Percentiles rank a stretch among this genome's conserved stretches.
Evolutionary conservation across 768 basidiomycete genomes (phyloP).

Genomic region (Tricholomella constricta): DNA sequence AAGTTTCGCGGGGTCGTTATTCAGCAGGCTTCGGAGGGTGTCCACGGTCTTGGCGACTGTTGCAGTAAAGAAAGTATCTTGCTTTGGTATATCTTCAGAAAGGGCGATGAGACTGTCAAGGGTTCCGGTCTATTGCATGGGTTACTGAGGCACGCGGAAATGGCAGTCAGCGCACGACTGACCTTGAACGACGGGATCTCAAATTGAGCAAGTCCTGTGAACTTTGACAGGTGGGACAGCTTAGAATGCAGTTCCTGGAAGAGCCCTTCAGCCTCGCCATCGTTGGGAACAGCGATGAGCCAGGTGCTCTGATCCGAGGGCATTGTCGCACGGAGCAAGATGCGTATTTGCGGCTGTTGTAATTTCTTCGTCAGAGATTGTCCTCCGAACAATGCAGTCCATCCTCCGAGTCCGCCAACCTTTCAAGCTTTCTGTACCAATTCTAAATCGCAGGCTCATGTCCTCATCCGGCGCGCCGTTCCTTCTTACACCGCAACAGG

Average conservation of each 20-base stretch:
- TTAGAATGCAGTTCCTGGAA: conserved; percentile 66
- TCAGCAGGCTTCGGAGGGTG: conserved; percentile 85
- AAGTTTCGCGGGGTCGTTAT: conserved; percentile 81
- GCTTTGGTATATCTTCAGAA: conserved; percentile 92
- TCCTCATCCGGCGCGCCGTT: conserved; percentile 46
- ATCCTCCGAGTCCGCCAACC: neutral
- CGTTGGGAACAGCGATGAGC: conserved; percentile 84
- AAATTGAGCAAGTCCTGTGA: conserved; percentile 62
- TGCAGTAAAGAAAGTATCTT: conserved; percentile 83
- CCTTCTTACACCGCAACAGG: conserved; percentile 52
- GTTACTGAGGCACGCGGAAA: conserved; percentile 7
- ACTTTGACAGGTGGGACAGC: conserved; percentile 58
- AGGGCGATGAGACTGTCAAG: conserved; percentile 85
- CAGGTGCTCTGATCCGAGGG: conserved; percentile 96
- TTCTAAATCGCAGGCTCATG: conserved; percentile 31
- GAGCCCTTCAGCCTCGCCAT: conserved; percentile 81
- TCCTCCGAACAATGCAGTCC: conserved; percentile 2
- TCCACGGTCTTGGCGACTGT: conserved; percentile 93
- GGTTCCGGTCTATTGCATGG: conserved; percentile 76
- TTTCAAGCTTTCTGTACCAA: conserved; percentile 6
- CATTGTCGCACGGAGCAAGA: conserved; percentile 48
- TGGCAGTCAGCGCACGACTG: conserved; percentile 16
- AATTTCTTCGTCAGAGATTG: neutral
- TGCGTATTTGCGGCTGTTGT: conserved; percentile 22
- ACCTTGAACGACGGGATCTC: conserved; percentile 92